These are phyloP conservation scores for Pseudogymnoascus sp. DNA, from an alignment of 2,329 filamentous ascomycete genomes.

Conservation along the genomic window DNA sequence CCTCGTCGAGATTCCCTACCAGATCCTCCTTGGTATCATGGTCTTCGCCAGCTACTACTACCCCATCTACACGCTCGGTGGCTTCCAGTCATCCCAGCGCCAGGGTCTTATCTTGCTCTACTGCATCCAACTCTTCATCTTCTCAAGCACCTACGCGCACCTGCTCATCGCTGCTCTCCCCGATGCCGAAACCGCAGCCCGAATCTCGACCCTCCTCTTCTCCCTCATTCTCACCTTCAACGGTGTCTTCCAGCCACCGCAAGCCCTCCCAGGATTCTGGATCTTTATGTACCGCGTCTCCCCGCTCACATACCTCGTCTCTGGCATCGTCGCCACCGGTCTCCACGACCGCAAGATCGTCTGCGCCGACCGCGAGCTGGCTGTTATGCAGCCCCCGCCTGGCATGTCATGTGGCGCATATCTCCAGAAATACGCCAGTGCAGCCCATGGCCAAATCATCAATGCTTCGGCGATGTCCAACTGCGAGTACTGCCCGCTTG, in stretches of 20 bases:
- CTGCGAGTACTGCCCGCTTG: slow-evolving; percentile 56
- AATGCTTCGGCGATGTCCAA: slow-evolving; percentile 40
- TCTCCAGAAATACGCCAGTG: slow-evolving; percentile 42
- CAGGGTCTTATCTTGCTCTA: slow-evolving; percentile 66
- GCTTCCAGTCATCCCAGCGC: slow-evolving; percentile 22
- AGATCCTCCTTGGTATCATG: slow-evolving; percentile 64
- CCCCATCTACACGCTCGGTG: slow-evolving; percentile 60
- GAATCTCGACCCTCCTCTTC: slow-evolving; percentile 71
- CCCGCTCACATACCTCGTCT: slow-evolving; percentile 56
- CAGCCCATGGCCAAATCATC: slow-evolving; percentile 45
- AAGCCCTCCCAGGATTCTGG: slow-evolving; percentile 66
- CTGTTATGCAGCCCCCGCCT: slow-evolving; percentile 54
- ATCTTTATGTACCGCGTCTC: slow-evolving; percentile 79
- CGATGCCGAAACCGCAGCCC: slow-evolving; percentile 68
- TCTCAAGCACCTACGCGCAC: slow-evolving; percentile 76
- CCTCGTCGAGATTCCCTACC: slow-evolving; percentile 79
- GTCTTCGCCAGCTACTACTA: slow-evolving; percentile 83
- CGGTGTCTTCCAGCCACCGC: slow-evolving; percentile 62
- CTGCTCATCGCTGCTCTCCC: slow-evolving; percentile 72
- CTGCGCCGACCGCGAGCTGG: slow-evolving; percentile 64
- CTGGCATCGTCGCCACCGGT: slow-evolving; percentile 62
- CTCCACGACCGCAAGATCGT: slow-evolving; percentile 58
- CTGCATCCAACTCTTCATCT: slow-evolving; percentile 68
- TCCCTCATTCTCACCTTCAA: slow-evolving; percentile 68
- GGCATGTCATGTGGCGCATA: slow-evolving; percentile 54